These are phyloP conservation scores for Spirogloea muscicola DNA, from an alignment of 139 green algal species.

Conservation along the genomic window DNA sequence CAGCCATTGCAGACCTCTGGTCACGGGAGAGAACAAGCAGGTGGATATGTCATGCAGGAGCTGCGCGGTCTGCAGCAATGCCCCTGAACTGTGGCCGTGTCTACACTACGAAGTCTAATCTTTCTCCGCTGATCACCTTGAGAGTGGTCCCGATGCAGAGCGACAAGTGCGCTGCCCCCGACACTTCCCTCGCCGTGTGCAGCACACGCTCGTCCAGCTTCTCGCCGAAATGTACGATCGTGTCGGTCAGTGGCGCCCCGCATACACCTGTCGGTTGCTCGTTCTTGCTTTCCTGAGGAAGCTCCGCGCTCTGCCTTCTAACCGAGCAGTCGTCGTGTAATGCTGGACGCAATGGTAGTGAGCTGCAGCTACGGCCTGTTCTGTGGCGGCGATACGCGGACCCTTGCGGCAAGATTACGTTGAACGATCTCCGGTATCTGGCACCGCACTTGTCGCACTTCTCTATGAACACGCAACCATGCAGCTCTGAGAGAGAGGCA, in stretches of 20 bases:
- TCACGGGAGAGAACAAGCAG: no score
- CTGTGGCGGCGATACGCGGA: conserved; percentile 21
- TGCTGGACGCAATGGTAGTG: no score
- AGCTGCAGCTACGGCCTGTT: conserved; percentile 20
- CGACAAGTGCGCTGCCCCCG: background rate
- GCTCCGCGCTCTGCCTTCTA: no score
- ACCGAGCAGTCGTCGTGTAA: no score
- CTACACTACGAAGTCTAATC: no score
- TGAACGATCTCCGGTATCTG: conserved; percentile 43
- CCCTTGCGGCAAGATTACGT: conserved; percentile 21
- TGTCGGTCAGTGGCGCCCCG: conserved; percentile 33
- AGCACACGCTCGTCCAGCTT: conserved; percentile 26
- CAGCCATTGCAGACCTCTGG: no score
- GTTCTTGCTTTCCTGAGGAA: no score
- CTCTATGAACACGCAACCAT: conserved; percentile 94
- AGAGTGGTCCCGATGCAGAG: conserved; percentile 49
- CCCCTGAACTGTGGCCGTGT: no score
- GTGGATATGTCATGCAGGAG: no score
- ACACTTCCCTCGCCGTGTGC: background rate
- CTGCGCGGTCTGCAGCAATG: no score
- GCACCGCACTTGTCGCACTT: conserved; percentile 68
- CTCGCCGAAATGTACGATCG: conserved; percentile 42
- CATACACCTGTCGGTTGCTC: no score
- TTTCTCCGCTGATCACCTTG: no score
- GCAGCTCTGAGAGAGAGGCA: conserved; percentile 79